Evolutionary conservation across 768 basidiomycete genomes (phyloP), one percentile per base, ranked within the genome.

Genomic region (Phaeolepiota aurea): DNA sequence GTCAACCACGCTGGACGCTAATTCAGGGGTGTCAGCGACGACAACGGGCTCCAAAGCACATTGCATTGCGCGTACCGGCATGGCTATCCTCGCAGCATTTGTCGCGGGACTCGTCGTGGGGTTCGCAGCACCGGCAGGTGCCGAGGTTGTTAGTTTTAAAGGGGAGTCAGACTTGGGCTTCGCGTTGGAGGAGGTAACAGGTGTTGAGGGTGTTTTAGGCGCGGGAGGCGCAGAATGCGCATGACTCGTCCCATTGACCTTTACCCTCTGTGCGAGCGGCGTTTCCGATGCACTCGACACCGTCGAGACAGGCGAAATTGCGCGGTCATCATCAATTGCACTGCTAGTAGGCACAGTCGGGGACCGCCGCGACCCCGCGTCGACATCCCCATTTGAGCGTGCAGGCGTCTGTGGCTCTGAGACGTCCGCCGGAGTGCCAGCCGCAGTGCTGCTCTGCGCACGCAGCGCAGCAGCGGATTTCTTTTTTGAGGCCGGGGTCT

Each of bases 211-310:
- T n/a, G n/a, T n/a, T 10, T 40, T 22, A 22, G 40, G 7, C 28
- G 46, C 30, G 13, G 43, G 28, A 11, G 57, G 44, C 12, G 45
- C 45, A 12, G 62, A 52, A 30, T 63, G 58, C 12, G 61, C 38
- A 50, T 64, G 61, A 7, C 49, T 53, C 11, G 54, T 56, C 10
- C 80, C 82, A 47, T 83, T 85, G 37, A 66, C 51, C 63, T 76
- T 85, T 39, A 77, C 63, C 41, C 70, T 66, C 51, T 79, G 77
- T 3, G 82, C 81, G n/a, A 87, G 68, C 4, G 85, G 86, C 0
- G 79, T 65, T 50, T 87, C 86, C 2, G 79, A 81, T 1, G 72
- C 75, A 52, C 83, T 88, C 20, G 87, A 87, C 12, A 73, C 73
- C 1, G 76, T 74, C 5, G 84, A 86, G 13, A 79, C 78, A 4